phyloP scores from a whole-genome alignment of 805 yeast genomes.

The Metschnikowia vanudenii region DNA sequence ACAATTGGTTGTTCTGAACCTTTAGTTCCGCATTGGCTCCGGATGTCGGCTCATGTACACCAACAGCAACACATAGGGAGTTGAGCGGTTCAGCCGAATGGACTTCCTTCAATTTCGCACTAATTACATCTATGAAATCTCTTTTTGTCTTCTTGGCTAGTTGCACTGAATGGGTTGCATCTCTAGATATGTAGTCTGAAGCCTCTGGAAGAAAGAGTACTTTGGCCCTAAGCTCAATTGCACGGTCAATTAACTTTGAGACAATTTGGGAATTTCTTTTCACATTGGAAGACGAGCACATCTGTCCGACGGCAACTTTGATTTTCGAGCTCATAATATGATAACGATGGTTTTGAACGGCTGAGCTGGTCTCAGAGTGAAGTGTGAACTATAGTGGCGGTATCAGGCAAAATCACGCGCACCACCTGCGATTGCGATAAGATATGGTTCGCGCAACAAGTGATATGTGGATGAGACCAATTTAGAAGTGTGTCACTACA shows the following conservation, averaged over 20 bases:
- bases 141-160: slow-evolving; percentile 49
- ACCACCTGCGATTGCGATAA: slow-evolving; percentile 5
- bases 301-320: slow-evolving; percentile 78
- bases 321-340: slow-evolving; percentile 6
- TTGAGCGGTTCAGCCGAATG: neutral
- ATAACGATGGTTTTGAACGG: neutral
- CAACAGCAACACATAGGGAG: slow-evolving; percentile 67
- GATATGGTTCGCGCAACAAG: neutral
- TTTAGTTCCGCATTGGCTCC: slow-evolving; percentile 17
- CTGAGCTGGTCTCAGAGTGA: no score
- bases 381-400: neutral
- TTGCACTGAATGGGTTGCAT: slow-evolving; percentile 59
- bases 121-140: slow-evolving; percentile 44
- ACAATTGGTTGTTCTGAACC: slow-evolving; percentile 70
- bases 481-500: no score
- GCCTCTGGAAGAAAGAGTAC: slow-evolving; percentile 92
- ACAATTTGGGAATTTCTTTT: slow-evolving; percentile 59
- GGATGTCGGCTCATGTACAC: slow-evolving; percentile 78
- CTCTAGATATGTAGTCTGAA: slow-evolving; percentile 77
- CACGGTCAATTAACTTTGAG: slow-evolving; percentile 56
- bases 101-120: slow-evolving; percentile 36
- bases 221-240: slow-evolving; percentile 58
- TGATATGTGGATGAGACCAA: no score
- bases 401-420: slow-evolving; percentile 4
- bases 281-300: slow-evolving; percentile 69